These are phyloP conservation scores for Tetracentron sinense DNA, from an alignment of 164 flowering plant species.

Conservation along the genomic window DNA sequence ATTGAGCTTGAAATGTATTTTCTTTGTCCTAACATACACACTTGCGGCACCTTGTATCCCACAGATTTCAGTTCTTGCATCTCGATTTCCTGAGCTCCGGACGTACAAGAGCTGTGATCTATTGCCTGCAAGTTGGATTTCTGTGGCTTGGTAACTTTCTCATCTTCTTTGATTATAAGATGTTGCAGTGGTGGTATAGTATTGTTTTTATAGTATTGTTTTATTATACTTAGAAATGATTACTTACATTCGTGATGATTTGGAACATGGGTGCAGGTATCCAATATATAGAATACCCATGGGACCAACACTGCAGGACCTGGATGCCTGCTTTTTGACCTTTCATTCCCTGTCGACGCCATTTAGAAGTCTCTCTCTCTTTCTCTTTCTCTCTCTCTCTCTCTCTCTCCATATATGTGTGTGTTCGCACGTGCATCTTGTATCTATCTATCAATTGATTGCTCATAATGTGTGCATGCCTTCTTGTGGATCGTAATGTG, in stretches of 20 bases:
- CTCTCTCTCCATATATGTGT: background rate
- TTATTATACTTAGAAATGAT: background rate
- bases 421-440: too few species aligned
- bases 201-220: background rate
- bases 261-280: slow-evolving; percentile 45
- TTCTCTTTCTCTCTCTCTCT: slow-evolving; percentile 12
- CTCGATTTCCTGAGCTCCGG: slow-evolving; percentile 47
- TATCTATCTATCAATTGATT: too few species aligned
- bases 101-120: slow-evolving; percentile 66
- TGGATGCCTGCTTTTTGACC: slow-evolving; percentile 71
- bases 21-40: slow-evolving; percentile 7
- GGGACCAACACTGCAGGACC: slow-evolving; percentile 58
- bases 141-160: slow-evolving; percentile 63
- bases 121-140: slow-evolving; percentile 69
- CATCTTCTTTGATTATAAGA: background rate
- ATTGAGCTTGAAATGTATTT: slow-evolving; percentile 1
- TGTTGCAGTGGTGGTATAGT: background rate
- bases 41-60: slow-evolving; percentile 8
- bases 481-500: too few species aligned
- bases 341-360: slow-evolving; percentile 62
- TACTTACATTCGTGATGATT: background rate
- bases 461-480: slow-evolving; percentile 8
- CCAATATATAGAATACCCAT: slow-evolving; percentile 86
- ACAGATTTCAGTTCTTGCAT: slow-evolving; percentile 54
- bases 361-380: slow-evolving; percentile 32